Base-by-base conservation (phyloP, 129 eudicot species). In the Logfia minima region DNA sequence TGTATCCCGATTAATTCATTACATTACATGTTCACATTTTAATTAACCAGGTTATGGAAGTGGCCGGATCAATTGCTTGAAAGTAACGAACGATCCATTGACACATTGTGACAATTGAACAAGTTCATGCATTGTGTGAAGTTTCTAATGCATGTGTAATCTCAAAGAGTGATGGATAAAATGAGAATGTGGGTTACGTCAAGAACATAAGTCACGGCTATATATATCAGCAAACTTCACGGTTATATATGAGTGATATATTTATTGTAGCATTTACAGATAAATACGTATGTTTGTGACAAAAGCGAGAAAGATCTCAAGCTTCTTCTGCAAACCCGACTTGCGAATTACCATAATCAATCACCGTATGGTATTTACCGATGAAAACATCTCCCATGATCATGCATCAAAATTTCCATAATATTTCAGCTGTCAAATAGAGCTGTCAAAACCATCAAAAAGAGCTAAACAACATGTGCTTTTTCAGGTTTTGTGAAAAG, bases 301-400 rank as follows among this genome's bases (percentile, higher is more conserved):
- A 65, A 74, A 3, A 74, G 4, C 1, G 4, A 16, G 35, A 26
- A 16, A 11, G 63, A 19, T 75, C 80, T 81, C 41, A 81, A 58
- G 81, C 84, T 48, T 84, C 89, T 81, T 83, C 83, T 7, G 92
- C 92, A 81, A 88, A 85, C 23, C 92, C 89, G 22, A 88, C 72
- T 76, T 63, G 75, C 1, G 28, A 75, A 5, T 83, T 85, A 66
- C 92, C 89, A 62, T 77, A 85, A 74, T 88, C 89, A 11, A 88
- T 85, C 60, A 88, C 83, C 2, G 90, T 88, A 64, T 86, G 93
- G 39, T 83, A 87, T 39, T 76, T 84, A n/a, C 86, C 89, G 87
- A 88, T 88, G 77, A 88, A 88, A 26, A 85, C 71, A 55, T 85
- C 87, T 37, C 92, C 92, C n/a, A 88, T 59, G 66, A 88, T 85